phyloP scores from a whole-genome alignment of 2,329 filamentous ascomycete species.

The Colletotrichum plurivorum region DNA sequence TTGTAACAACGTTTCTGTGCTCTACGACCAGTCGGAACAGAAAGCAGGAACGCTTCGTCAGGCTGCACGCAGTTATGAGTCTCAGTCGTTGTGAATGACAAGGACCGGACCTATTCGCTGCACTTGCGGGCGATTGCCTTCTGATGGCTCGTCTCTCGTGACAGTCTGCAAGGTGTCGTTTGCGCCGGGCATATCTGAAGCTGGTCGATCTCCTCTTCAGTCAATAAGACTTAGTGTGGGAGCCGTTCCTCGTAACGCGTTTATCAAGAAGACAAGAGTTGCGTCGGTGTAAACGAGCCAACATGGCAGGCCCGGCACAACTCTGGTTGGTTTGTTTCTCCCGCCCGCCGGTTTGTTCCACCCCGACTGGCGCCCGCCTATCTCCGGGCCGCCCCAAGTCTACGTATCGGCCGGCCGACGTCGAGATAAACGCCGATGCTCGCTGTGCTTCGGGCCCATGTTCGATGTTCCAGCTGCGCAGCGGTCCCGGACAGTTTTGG shows the following conservation, averaged over 20 bases:
- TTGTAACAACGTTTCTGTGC: not conserved
- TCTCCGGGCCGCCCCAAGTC: not conserved
- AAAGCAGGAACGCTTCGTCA: not conserved
- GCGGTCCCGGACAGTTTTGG: not conserved
- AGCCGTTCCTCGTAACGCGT: too few relatives aligned
- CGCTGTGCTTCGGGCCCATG: not conserved
- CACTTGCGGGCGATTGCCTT: not conserved
- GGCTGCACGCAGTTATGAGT: not conserved
- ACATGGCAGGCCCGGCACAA: too few relatives aligned
- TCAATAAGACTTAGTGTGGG: too few relatives aligned
- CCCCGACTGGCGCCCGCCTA: not conserved
- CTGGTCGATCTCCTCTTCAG: too few relatives aligned
- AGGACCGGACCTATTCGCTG: too few relatives aligned
- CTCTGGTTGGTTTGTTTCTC: too few relatives aligned
- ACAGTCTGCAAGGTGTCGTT: too few relatives aligned
- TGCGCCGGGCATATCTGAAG: too few relatives aligned
- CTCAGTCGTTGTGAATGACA: too few relatives aligned
- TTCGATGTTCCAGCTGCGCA: not conserved
- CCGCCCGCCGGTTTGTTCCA: too few relatives aligned
- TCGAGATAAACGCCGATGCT: not conserved
- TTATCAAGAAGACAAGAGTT: too few relatives aligned
- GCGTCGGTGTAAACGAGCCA: too few relatives aligned
- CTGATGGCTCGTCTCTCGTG: not conserved
- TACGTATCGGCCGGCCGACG: constrained; percentile 1
- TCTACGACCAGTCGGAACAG: not conserved